Conservation (phyloP, 345 rosid genomes). For the Cardamine chenopodiifolia region DNA sequence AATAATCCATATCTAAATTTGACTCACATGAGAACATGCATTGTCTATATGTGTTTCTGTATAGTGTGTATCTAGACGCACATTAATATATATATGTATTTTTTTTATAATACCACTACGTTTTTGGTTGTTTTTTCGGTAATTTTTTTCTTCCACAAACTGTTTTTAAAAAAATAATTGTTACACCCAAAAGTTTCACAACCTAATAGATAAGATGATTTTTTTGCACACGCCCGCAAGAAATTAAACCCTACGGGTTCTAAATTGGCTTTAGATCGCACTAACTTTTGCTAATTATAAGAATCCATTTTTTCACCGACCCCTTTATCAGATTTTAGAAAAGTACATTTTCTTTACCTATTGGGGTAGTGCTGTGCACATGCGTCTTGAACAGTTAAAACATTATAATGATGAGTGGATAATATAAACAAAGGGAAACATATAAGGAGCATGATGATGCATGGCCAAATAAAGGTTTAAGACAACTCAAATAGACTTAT, state of each 20-base stretch:
- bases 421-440: conserved; percentile 40
- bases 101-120: not conserved
- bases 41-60: not conserved
- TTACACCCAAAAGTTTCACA: not conserved
- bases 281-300: conserved; percentile 5
- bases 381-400: conserved; percentile 21
- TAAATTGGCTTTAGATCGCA: conserved; percentile 12
- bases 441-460: conserved; percentile 42
- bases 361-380: conserved; percentile 33
- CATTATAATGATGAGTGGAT: conserved; percentile 36
- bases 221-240: conserved; percentile 8
- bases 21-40: conserved; percentile 6
- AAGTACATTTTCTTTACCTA: conserved; percentile 24
- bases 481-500: conserved; percentile 28
- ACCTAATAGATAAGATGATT: not conserved
- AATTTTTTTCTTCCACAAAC: not conserved
- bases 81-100: not conserved
- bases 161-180: not conserved
- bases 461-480: conserved; percentile 42
- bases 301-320: conserved; percentile 1
- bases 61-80: not conserved
- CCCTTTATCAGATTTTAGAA: not conserved
- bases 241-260: not conserved
- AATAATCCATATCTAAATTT: not conserved
- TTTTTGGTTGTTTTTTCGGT: not conserved